Evolutionary conservation across 2,329 filamentous ascomycete genomes (phyloP), one percentile per base, ranked within the genome.

Genomic region (Leptographium radiaticola): DNA sequence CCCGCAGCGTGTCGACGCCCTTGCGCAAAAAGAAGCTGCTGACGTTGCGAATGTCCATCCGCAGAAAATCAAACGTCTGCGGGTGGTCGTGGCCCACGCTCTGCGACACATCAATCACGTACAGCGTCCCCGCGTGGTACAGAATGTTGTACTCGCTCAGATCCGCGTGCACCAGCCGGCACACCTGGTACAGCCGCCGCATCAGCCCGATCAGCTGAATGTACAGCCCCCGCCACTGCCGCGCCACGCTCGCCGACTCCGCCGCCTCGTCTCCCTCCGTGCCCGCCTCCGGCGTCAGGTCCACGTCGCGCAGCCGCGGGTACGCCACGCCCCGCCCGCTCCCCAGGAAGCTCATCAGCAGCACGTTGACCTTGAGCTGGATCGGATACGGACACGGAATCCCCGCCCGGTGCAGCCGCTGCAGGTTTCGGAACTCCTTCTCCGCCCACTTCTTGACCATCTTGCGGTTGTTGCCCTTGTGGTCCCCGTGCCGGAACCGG

Each of bases 361-460:
- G 77, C 6, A 98, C 91, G 64, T 98, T 90, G n/a, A 91, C 78
- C 64, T 91, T 89, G 50, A 98, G 81, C 62, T 85, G 84, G 56
- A 97, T 75, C 4, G 93, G 90, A 65, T 95, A 88, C 0, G 93
- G 93, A 61, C 87, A 95, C 7, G 89, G 86, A 53, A 98, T 95
- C 9, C 87, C 88, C 9, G 90, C 86, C 7, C 81, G 74, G 67
- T 94, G 75, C 58, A 98, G 84, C 54, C 93, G 79, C 60, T 89
- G 84, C 63, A 98, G 70, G 69, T 98, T 98, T 44, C 93, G 81
- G 73, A 94, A 95, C 71, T 98, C 93, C 71, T 98, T 98, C 71
- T 98, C 91, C 0, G 94, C 94, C 93, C 93, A 98, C 30, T 96
- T 76, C 69, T 95, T 95, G 61, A 98, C 91, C 91, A 97, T 97